A percentile compares a stretch with the other conserved stretches of the same genome.
Conservation (phyloP, 164 flowering plant species). For the Chimonanthus praecox region DNA sequence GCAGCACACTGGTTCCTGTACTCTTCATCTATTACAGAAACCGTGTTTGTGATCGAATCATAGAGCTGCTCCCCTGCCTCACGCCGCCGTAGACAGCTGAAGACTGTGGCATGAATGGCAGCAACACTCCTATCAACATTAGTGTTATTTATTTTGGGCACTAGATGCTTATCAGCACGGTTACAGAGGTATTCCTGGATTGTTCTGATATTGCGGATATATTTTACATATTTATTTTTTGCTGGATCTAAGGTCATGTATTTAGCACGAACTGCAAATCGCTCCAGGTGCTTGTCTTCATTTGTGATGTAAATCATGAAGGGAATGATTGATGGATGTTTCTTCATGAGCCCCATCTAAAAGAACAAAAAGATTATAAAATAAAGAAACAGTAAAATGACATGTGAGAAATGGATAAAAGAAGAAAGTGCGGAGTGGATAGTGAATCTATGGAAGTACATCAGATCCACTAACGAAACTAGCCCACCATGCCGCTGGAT, state of each 20-base stretch:
- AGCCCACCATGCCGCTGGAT: neutral
- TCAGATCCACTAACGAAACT: neutral
- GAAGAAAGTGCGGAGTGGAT: neutral
- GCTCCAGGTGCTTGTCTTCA: constrained; percentile 80
- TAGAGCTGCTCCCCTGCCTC: constrained; percentile 74
- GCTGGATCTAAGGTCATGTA: constrained; percentile 93
- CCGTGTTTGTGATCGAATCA: constrained; percentile 68
- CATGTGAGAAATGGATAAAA: neutral
- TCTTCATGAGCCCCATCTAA: constrained; percentile 94
- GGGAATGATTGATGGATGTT: constrained; percentile 85
- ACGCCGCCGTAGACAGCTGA: constrained; percentile 77
- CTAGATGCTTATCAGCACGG: constrained; percentile 85
- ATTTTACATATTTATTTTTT: constrained; percentile 83
- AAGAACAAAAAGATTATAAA: constrained; percentile 1
- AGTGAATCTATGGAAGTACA: neutral
- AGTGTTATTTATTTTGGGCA: constrained; percentile 85
- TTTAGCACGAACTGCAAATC: constrained; percentile 91
- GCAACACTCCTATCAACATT: constrained; percentile 92
- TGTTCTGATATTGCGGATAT: constrained; percentile 78
- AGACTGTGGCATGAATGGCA: constrained; percentile 89
- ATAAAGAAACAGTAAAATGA: neutral
- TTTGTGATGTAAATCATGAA: constrained; percentile 85
- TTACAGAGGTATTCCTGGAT: constrained; percentile 84
- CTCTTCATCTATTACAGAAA: constrained; percentile 58
- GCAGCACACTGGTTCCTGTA: constrained; percentile 78